Evolutionary conservation across 2,329 filamentous ascomycete genomes (phyloP).

Genomic region (Pseudonectria foliicola): DNA sequence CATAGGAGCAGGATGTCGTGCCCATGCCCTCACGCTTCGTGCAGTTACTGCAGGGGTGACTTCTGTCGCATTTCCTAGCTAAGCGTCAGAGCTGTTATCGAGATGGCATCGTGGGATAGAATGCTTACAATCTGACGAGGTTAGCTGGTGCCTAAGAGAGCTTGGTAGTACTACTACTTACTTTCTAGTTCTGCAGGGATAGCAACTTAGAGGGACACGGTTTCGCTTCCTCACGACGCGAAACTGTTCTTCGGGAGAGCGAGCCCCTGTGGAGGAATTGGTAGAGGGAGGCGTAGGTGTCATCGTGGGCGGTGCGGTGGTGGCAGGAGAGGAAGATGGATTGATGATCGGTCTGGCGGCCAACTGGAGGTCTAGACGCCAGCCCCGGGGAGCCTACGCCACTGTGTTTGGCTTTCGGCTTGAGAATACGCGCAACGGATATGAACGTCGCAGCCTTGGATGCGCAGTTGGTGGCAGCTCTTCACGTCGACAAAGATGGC

Average conservation of each 20-base stretch:
- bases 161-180: conserved; percentile 36
- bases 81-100: conserved; percentile 1
- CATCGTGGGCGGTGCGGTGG: conserved; percentile 40
- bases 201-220: conserved; percentile 83
- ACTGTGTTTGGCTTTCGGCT: conserved; percentile 18
- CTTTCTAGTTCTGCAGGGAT: conserved; percentile 88
- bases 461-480: too few species aligned
- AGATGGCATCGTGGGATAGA: neutral
- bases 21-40: conserved; percentile 82
- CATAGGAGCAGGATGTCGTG: conserved; percentile 77
- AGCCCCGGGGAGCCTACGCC: conserved; percentile 15
- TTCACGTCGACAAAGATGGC: too few species aligned
- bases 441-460: too few species aligned
- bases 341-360: neutral
- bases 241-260: conserved; percentile 80
- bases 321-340: conserved; percentile 12
- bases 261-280: conserved; percentile 65
- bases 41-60: conserved; percentile 89
- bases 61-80: conserved; percentile 81
- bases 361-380: conserved; percentile 7
- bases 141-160: conserved; percentile 23
- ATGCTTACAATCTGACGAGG: conserved; percentile 30
- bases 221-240: conserved; percentile 88
- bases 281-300: conserved; percentile 72
- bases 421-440: conserved; percentile 2